Evolutionary conservation across 345 rosid genomes (phyloP), one percentile per base, ranked within the genome.

Genomic region (Camelina laxa): DNA sequence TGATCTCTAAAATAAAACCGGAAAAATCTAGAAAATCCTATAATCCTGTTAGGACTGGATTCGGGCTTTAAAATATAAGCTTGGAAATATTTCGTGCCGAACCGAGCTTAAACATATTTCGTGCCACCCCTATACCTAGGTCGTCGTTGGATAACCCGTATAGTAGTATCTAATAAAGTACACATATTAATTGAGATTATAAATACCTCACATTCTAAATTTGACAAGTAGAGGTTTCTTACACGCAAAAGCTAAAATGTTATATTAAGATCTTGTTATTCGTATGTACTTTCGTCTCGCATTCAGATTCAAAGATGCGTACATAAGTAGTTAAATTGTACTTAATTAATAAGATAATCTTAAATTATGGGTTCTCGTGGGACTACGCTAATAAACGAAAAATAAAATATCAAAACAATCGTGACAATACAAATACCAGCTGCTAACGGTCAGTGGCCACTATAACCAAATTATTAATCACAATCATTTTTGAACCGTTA

Each of bases 181-280:
- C 55, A 50, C 55, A 50, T 61, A 41, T 61, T 19, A 22, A 39
- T 61, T 62, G 14, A 11, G 9, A 62, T 62, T 15, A 58, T 3
- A 33, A 42, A 27, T 44, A 42, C 41, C 50, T 61, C 19, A n/a
- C 2, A 44, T 45, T 44, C 41, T 16, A 4, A 5, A 47, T 45
- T 30, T 45, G n/a, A 30, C n/a, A 4, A 59, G 10, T 35, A 35
- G 44, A 33, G 41, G 63, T 35, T 59, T 19, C 54, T 35, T 35
- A 35, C 15, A 59, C 44, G 24, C 54, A 17, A 17, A 17, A 9
- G 44, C 63, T 33, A 56, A 27, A 56, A 56, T 27, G 10, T 22
- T 22, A 51, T 22, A 51, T 21, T 0, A 20, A 3, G 14, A 51
- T 13, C 3, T 20, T 51, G n/a, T 51, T 50, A 10, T 17, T 2